Evolutionary conservation across 768 basidiomycete species (phyloP).

Genomic region (Auriscalpium microsporum): DNA sequence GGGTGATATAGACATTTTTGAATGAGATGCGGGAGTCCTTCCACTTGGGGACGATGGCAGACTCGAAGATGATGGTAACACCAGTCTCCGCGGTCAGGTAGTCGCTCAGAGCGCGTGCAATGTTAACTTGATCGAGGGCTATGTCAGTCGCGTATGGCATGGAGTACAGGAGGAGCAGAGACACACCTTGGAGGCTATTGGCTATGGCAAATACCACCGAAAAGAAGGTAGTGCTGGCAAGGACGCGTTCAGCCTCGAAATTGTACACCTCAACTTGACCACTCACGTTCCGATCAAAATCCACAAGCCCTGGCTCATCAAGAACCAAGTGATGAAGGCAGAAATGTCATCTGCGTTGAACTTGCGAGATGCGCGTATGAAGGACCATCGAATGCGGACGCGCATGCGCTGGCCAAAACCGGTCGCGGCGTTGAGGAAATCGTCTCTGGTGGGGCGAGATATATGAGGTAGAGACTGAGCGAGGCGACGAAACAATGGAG

Average conservation of each 20-base stretch:
- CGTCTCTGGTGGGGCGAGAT: constrained; percentile 78
- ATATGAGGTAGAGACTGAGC: constrained; percentile 70
- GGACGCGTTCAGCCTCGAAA: not conserved
- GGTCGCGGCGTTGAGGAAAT: constrained; percentile 77
- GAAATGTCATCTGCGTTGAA: constrained; percentile 97
- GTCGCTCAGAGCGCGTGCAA: constrained; percentile 83
- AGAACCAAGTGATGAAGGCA: constrained; percentile 91
- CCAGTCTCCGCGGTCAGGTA: constrained; percentile 93
- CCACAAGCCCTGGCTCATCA: constrained; percentile 95
- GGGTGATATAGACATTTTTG: constrained; percentile 92
- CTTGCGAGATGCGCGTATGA: constrained; percentile 86
- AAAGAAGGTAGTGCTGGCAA: constrained; percentile 81
- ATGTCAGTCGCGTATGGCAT: too few relatives aligned
- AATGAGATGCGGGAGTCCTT: constrained; percentile 93
- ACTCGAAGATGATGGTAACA: constrained; percentile 91
- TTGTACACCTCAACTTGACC: not conserved
- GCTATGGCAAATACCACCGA: constrained; percentile 85
- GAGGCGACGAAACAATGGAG: constrained; percentile 72
- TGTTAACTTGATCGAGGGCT: constrained; percentile 45
- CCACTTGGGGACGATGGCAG: constrained; percentile 97
- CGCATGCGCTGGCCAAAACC: constrained; percentile 86
- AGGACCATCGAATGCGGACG: constrained; percentile 97
- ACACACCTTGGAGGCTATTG: constrained; percentile 79
- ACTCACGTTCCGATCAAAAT: constrained; percentile 89
- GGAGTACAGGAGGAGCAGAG: not conserved